Base-by-base conservation (phyloP, 192 early-diverging fungal genomes). In the Ramicandelaber brevisporus region DNA sequence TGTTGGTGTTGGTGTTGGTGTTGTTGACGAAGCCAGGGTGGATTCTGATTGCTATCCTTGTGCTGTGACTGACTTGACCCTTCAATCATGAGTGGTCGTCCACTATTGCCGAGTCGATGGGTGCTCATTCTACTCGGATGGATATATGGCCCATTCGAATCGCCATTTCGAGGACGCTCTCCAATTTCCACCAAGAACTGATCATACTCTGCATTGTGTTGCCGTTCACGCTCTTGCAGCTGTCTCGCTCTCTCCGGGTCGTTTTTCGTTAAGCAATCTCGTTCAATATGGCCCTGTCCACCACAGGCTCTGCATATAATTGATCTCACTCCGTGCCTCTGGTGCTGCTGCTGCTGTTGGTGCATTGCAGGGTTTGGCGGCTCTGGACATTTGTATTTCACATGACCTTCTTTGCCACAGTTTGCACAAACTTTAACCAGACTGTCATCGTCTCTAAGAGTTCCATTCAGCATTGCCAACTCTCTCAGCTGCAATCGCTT, bases 181-280 rank as follows among this genome's bases (percentile, higher is more conserved):
- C 80, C 81, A 10, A 97, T 47, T 47, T 97, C 90, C 14, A 82
- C 85, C 87, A 97, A 93, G 28, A 97, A 54, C 34, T 59, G 84
- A 29, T 74, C 54, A 34, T 90, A 90, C 48, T 97, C 87, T 3
- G 59, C 58, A 43, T 93, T 85, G 6, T 93, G 50, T 59, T 82
- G 70, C 39, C 74, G 61, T 34, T 90, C 78, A 9, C 78, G 57
- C 25, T 86, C 65, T 17, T 65, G 60, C 1, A 80, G 72, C 34
- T 62, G 49, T 19, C 65, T 55, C 37, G 78, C 40, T 1, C 64
- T 63, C 21, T 65, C 68, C 0, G 85, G 90, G 37, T 93, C 73
- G 44, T 88, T 72, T 18, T 78, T 55, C 37, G 77, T 63, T 23
- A 67, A 56, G 48, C 92, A 97, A 59, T 97, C 92, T 29, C 87